Percentiles rank a stretch among this genome's conserved stretches.
Conservation (phyloP, 2,329 filamentous ascomycete genomes). For the Paramyrothecium roridum region DNA sequence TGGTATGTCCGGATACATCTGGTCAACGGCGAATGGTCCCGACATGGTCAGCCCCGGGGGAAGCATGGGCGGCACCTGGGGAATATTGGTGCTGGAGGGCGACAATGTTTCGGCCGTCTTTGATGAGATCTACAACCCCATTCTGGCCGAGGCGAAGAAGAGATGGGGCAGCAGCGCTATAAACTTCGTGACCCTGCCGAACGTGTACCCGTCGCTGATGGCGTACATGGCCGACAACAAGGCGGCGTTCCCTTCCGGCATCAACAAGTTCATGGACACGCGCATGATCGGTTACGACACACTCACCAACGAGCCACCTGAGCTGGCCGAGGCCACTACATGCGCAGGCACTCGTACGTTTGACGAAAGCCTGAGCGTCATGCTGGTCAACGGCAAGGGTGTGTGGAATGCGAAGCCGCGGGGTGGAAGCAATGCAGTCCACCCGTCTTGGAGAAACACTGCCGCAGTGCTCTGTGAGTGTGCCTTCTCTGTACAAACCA, state of each 20-base stretch:
- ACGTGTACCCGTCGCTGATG: background rate
- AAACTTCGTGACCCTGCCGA: background rate
- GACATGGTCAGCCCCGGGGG: background rate
- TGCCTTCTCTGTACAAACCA: constrained; percentile 13
- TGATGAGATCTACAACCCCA: background rate
- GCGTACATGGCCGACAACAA: background rate
- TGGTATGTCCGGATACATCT: background rate
- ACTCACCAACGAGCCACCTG: constrained; percentile 8
- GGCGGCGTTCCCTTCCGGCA: background rate
- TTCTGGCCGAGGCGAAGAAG: background rate
- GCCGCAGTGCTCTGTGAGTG: constrained; percentile 38
- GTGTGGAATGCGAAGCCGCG: constrained; percentile 38
- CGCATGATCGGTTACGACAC: background rate
- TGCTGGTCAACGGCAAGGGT: constrained; percentile 41
- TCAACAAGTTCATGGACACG: background rate
- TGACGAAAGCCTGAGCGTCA: constrained; percentile 23
- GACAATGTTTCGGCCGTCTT: background rate
- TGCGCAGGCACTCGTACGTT: constrained; percentile 21
- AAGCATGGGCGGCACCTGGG: background rate
- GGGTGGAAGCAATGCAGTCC: constrained; percentile 43
- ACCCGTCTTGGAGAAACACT: constrained; percentile 48
- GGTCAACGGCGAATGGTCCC: background rate
- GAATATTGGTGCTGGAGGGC: background rate
- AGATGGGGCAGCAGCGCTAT: background rate
- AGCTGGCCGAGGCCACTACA: constrained; percentile 33